Base-by-base conservation (phyloP, 2,329 filamentous ascomycete genomes). In the Phialocephala sp. region DNA sequence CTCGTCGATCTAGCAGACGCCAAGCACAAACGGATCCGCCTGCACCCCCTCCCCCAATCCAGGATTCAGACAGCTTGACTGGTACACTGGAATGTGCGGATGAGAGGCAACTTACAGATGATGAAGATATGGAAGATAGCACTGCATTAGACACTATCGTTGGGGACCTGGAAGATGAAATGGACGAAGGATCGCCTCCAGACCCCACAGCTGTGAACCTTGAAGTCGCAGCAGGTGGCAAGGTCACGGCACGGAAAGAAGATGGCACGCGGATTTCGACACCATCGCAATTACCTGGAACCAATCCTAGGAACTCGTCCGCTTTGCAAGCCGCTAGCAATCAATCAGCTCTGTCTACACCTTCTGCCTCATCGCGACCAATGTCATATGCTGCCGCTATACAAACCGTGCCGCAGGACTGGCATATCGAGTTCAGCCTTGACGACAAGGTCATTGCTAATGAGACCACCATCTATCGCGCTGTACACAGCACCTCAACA, bases 361-460 rank as follows among this genome's bases (percentile, higher is more conserved):
- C 84, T 24, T 79, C 83, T 1, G 81, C 89, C 27, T 32, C 27
- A 18, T 85, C 89, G 11, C 85, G 90, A 11, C 85, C 90, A 1
- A 87, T 92, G 78, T 93, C 93, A 0, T 97, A 97, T 77, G 90
- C 93, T 27, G 91, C 92, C 60, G 93, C 93, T 4, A 86, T 96
- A 60, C 91, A 94, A 72, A 83, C 91, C 15, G 83, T 87, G 0
- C 92, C 94, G 1, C 91, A 96, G 75, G 94, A 98, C 75, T 99
- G 95, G 95, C 94, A 99, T 74, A 93, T 99, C 67, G 92, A 98
- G 75, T 99, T 99, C 79, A 94, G 88, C 71, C 86, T 98, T 59
- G 91, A 96, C 69, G 91, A 86, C 61, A 93, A 93, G 76, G 85
- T 91, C 1, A 91, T 99, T 65, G 84, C 91, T 0, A 95, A 94